Evolutionary conservation across 2,329 filamentous ascomycete species (phyloP).

Genomic region (Fusarium cicatricum): DNA sequence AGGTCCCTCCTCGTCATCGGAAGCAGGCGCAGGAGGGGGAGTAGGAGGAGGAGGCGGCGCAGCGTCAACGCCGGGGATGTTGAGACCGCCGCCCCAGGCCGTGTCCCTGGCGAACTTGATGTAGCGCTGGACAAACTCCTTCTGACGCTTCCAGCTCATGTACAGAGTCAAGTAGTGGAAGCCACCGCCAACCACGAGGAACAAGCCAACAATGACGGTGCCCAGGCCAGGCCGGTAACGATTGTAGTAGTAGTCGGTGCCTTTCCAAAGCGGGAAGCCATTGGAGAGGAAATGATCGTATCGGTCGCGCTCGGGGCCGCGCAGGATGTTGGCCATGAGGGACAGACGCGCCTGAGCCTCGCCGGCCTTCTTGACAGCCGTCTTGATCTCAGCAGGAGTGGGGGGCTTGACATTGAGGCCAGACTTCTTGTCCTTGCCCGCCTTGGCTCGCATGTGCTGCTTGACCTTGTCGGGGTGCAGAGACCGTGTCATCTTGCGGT

Average conservation of each 20-base stretch:
- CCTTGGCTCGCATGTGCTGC: slow-evolving; percentile 79
- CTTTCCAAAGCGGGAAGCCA: slow-evolving; percentile 96
- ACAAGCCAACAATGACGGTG: slow-evolving; percentile 81
- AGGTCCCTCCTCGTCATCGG: slow-evolving; percentile 59
- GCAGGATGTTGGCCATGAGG: slow-evolving; percentile 85
- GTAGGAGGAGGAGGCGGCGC: slow-evolving; percentile 53
- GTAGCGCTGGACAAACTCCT: slow-evolving; percentile 90
- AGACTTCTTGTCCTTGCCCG: slow-evolving; percentile 62
- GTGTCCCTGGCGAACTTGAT: slow-evolving; percentile 87
- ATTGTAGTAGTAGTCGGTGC: slow-evolving; percentile 97
- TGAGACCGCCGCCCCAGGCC: slow-evolving; percentile 87
- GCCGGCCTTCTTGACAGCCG: slow-evolving; percentile 80
- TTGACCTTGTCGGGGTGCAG: slow-evolving; percentile 97
- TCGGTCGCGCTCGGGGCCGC: slow-evolving; percentile 79
- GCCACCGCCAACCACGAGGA: slow-evolving; percentile 82
- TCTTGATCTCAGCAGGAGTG: slow-evolving; percentile 76
- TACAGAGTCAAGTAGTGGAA: slow-evolving; percentile 88
- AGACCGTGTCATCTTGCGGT: slow-evolving; percentile 83
- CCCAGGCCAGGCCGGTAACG: slow-evolving; percentile 91
- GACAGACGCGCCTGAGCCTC: slow-evolving; percentile 86
- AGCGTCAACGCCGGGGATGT: slow-evolving; percentile 72
- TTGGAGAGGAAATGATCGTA: slow-evolving; percentile 95
- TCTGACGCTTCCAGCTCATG: slow-evolving; percentile 88
- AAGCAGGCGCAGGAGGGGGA: slow-evolving; percentile 53
- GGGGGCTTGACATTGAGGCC: slow-evolving; percentile 76